phyloP scores from a whole-genome alignment of 1,139 yeast genomes.

The Geotrichum carabidarum region DNA sequence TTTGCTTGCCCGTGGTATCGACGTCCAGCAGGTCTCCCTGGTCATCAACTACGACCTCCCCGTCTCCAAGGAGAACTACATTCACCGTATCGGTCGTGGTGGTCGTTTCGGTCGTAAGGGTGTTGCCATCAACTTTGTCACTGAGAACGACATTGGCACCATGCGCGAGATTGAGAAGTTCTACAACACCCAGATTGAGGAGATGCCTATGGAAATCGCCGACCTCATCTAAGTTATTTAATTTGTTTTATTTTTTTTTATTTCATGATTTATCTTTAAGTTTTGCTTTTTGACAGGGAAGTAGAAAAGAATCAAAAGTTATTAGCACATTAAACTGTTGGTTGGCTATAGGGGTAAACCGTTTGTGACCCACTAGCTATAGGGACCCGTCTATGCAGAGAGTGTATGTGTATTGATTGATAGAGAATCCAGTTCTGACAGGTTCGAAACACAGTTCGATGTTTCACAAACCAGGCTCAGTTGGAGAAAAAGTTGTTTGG shows the following conservation, averaged over 20 bases:
- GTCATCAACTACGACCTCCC: constrained; percentile 94
- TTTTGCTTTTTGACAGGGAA: background rate
- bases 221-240: constrained; percentile 37
- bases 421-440: too few relatives aligned
- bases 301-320: constrained; percentile 9
- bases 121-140: constrained; percentile 83
- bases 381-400: too few relatives aligned
- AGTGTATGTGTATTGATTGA: too few relatives aligned
- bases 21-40: constrained; percentile 93
- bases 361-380: too few relatives aligned
- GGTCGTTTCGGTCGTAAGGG: constrained; percentile 97
- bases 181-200: constrained; percentile 72
- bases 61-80: constrained; percentile 75
- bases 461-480: too few relatives aligned
- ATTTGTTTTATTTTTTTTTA: constrained; percentile 6
- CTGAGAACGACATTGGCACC: constrained; percentile 57
- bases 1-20: constrained; percentile 97
- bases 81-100: constrained; percentile 91
- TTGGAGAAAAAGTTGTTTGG: too few relatives aligned
- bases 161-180: constrained; percentile 69
- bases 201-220: constrained; percentile 78
- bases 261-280: constrained; percentile 5
- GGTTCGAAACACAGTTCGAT: too few relatives aligned
- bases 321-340: constrained; percentile 4
- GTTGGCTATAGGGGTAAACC: background rate